Conservation (phyloP, 1,284 basidiomycete species). For the Grifola frondosa region DNA sequence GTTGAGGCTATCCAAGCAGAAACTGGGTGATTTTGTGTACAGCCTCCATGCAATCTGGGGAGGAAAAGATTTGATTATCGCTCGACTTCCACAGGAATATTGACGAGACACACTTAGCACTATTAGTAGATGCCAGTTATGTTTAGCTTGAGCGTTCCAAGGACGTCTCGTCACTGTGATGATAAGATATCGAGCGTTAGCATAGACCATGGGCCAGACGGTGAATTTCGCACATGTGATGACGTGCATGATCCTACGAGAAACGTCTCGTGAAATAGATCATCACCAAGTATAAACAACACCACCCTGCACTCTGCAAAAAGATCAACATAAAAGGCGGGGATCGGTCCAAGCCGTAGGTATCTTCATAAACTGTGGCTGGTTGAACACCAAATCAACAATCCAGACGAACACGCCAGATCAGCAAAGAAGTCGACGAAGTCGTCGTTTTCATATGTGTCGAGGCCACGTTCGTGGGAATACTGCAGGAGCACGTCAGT, state of each 20-base stretch:
- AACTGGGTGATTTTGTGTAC: too few relatives aligned
- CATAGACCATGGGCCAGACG: constrained; percentile 3
- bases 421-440: too few relatives aligned
- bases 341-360: constrained; percentile 59
- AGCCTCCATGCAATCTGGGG: too few relatives aligned
- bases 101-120: too few relatives aligned
- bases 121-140: too few relatives aligned
- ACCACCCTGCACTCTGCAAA: constrained; percentile 75
- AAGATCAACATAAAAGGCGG: constrained; percentile 76
- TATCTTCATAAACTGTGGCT: constrained; percentile 62
- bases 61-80: too few relatives aligned
- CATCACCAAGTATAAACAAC: neutral
- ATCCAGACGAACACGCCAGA: neutral
- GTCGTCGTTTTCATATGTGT: too few relatives aligned
- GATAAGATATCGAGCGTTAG: too few relatives aligned
- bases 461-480: too few relatives aligned
- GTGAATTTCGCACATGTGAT: constrained; percentile 51
- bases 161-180: constrained; percentile 63
- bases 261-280: constrained; percentile 8
- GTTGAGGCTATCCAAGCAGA: too few relatives aligned
- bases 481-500: too few relatives aligned
- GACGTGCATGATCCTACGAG: constrained; percentile 76
- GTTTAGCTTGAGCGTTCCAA: constrained; percentile 66
- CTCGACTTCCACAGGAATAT: too few relatives aligned
- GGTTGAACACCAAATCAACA: neutral